These are phyloP conservation scores for Citrus reticulata DNA, from an alignment of 345 rosid genomes.

Conservation along the genomic window DNA sequence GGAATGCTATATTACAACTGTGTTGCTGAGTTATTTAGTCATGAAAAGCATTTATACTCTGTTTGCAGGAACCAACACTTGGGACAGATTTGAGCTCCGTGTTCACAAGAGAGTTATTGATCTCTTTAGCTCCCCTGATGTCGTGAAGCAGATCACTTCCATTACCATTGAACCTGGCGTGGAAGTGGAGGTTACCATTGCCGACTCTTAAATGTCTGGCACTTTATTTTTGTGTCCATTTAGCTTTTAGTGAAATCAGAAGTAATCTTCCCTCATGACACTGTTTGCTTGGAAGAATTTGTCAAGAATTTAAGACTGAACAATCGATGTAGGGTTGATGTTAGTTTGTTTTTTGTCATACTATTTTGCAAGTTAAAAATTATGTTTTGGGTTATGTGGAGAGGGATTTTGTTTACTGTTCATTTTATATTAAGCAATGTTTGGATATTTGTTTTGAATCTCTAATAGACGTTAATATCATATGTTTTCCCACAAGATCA, in stretches of 20 bases:
- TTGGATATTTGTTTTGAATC: constrained; percentile 2
- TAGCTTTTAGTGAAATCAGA: constrained; percentile 3
- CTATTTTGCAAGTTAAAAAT: constrained; percentile 5
- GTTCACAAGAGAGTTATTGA: constrained; percentile 78
- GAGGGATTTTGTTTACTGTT: constrained; percentile 18
- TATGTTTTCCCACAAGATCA: not conserved
- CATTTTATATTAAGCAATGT: not conserved
- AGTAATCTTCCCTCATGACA: not conserved
- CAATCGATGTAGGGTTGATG: constrained; percentile 8
- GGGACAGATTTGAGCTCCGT: constrained; percentile 69
- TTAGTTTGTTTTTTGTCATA: constrained; percentile 10
- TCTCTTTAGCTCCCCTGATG: constrained; percentile 69
- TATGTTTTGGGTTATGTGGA: not conserved
- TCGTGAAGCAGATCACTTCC: constrained; percentile 76
- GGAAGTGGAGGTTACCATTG: constrained; percentile 73
- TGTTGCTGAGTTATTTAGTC: not conserved
- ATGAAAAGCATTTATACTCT: not conserved
- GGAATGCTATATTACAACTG: not conserved
- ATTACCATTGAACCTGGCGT: constrained; percentile 77
- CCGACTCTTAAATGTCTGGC: constrained; percentile 33
- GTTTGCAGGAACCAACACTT: constrained; percentile 64
- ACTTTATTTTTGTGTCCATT: constrained; percentile 4
- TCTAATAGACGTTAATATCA: not conserved
- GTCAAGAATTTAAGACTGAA: constrained; percentile 3
- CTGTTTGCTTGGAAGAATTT: constrained; percentile 4